phyloP scores from a whole-genome alignment of 257 asterid species.

The Thymus quinquecostatus region DNA sequence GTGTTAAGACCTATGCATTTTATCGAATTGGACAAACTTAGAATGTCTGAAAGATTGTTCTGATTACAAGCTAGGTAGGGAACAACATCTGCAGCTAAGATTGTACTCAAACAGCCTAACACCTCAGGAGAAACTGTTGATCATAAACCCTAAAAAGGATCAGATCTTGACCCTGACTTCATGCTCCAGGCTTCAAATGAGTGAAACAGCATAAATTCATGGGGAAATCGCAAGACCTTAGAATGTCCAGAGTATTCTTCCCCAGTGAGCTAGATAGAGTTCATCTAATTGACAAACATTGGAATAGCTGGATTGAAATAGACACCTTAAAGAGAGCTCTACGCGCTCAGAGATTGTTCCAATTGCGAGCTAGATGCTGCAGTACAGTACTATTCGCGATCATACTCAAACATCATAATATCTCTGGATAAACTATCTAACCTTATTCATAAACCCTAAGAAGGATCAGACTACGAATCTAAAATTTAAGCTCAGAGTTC shows the following conservation, averaged over 20 bases:
- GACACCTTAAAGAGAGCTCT: too few relatives aligned
- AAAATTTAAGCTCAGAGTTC: constrained; percentile 8
- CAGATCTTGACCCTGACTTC: constrained; percentile 9
- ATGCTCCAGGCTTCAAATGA: constrained; percentile 13
- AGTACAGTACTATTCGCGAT: not conserved
- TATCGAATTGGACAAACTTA: not conserved
- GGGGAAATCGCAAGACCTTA: too few relatives aligned
- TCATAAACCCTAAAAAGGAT: constrained; percentile 11
- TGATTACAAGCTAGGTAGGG: not conserved
- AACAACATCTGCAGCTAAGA: constrained; percentile 4
- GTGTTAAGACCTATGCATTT: constrained; percentile 6
- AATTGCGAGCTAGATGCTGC: not conserved
- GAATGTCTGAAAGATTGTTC: not conserved
- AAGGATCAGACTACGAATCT: constrained; percentile 5
- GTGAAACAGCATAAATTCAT: constrained; percentile 1
- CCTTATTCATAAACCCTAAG: constrained; percentile 12
- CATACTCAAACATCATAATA: constrained; percentile 14
- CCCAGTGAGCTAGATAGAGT: too few relatives aligned
- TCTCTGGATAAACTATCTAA: not conserved
- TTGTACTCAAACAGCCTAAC: constrained; percentile 6
- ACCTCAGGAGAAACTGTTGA: not conserved
- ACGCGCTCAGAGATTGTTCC: too few relatives aligned
- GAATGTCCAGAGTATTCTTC: too few relatives aligned
- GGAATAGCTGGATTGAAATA: too few relatives aligned
- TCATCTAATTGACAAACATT: too few relatives aligned